Base-by-base conservation (phyloP, 2,329 filamentous ascomycete species). In the Colletotrichum acutatum region DNA sequence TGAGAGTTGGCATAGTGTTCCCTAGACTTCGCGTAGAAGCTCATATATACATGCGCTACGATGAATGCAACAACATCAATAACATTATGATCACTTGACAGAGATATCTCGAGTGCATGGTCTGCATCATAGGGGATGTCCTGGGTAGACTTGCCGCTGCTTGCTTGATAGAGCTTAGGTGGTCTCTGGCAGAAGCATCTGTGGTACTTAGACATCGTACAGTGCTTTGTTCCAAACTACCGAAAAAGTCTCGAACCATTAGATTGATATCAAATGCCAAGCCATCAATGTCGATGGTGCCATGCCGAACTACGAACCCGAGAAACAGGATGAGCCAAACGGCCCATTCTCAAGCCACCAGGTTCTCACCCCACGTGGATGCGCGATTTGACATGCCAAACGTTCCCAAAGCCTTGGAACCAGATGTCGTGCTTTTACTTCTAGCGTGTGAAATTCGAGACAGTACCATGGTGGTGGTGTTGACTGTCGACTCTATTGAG, bases 1-100 rank as follows among this genome's bases (percentile, higher is more conserved):
- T 78, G 93, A 95, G 84, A 86, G 86, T 22, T 95, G 92, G 92
- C 93, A 88, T 86, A 85, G 86, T 30, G 75, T 82, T 46, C 82
- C 83, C 22, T 84, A 77, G 49, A 66, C 30, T 12, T 7, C 3
- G 5, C 49, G 4, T 3, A 30, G 16, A 49, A 14, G 2, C 0
- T n/a, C 16, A 9, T 19, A 24, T 32, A 22, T 37, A 9, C 0
- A 62, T 8, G 4, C 1, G 4, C 30, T n/a, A 49, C 37, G 49
- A 30, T 6, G 53, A n/a, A 52, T 56, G 3, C 11, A 37, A 49
- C 16, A 14, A 30, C 22, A 6, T 28, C 6, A 24, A n/a, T 19
- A 9, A 3, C 16, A n/a, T 49, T 1, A 8, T n/a, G 19, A 11
- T 49, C 37, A 42, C 16, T 16, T 19, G 3, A 19, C 4, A 7